phyloP scores from a whole-genome alignment of 768 basidiomycete species.

The Trametes sanguinea region DNA sequence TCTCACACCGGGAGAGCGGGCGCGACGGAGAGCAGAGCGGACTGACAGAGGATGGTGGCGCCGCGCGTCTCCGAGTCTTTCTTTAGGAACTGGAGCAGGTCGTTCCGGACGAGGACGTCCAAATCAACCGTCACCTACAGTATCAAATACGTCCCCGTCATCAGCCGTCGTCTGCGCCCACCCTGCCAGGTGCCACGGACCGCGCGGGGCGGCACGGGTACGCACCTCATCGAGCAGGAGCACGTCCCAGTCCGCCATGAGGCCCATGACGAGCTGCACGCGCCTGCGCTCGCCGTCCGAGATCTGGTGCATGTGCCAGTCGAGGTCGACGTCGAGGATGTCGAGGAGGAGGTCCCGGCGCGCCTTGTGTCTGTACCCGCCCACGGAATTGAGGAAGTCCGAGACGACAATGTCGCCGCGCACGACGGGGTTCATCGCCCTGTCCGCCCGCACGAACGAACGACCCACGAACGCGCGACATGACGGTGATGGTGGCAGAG shows the following conservation, averaged over 20 bases:
- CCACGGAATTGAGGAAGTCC: constrained; percentile 95
- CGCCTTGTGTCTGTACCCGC: constrained; percentile 91
- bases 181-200: not conserved
- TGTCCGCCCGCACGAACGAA: constrained; percentile 30
- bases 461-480: not conserved
- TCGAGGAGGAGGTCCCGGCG: constrained; percentile 84
- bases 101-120: constrained; percentile 91
- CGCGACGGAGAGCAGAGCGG: not conserved
- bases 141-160: not conserved
- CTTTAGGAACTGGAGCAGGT: constrained; percentile 86
- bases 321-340: constrained; percentile 91
- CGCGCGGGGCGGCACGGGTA: not conserved
- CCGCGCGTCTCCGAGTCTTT: constrained; percentile 75
- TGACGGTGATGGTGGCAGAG: not conserved
- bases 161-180: not conserved
- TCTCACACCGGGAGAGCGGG: constrained; percentile 29
- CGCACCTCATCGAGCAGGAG: constrained; percentile 89
- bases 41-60: constrained; percentile 85
- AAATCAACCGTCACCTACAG: constrained; percentile 91
- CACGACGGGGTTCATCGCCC: constrained; percentile 98
- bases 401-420: constrained; percentile 89
- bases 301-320: constrained; percentile 95
- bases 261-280: constrained; percentile 93
- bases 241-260: constrained; percentile 95
- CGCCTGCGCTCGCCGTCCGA: constrained; percentile 94